phyloP scores from a whole-genome alignment of 2,329 filamentous ascomycete genomes.

The Nectriaceae sp. region DNA sequence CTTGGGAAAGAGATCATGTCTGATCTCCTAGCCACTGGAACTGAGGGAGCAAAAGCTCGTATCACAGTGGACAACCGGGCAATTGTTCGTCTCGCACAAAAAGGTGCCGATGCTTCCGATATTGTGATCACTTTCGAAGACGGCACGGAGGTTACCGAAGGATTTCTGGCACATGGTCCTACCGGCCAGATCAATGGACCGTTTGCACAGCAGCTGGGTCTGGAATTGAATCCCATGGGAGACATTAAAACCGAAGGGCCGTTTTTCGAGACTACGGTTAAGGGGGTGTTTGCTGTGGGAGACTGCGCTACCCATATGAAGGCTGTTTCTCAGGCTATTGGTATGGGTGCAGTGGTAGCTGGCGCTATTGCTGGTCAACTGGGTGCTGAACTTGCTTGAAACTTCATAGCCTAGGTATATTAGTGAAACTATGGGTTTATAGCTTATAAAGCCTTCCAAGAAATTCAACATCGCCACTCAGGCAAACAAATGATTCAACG shows the following conservation, averaged over 20 bases:
- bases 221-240: not conserved
- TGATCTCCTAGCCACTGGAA: not conserved
- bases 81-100: not conserved
- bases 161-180: constrained; percentile 1
- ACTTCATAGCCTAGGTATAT: too few relatives aligned
- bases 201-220: not conserved
- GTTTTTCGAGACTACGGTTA: not conserved
- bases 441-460: too few relatives aligned
- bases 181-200: not conserved
- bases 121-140: not conserved
- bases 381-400: not conserved
- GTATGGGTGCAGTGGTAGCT: not conserved
- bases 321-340: not conserved
- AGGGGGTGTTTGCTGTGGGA: constrained; percentile 4
- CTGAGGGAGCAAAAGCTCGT: not conserved
- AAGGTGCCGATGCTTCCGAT: not conserved
- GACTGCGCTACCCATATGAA: not conserved
- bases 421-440: too few relatives aligned
- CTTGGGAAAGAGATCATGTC: not conserved
- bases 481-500: too few relatives aligned
- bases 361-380: not conserved
- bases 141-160: not conserved
- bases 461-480: too few relatives aligned
- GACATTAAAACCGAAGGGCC: not conserved
- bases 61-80: not conserved